A percentile compares a stretch with the other conserved stretches of the same genome.
Conservation (phyloP, 2,329 filamentous ascomycete genomes). For the Ophiocordyceps camponoti-leonardi region DNA sequence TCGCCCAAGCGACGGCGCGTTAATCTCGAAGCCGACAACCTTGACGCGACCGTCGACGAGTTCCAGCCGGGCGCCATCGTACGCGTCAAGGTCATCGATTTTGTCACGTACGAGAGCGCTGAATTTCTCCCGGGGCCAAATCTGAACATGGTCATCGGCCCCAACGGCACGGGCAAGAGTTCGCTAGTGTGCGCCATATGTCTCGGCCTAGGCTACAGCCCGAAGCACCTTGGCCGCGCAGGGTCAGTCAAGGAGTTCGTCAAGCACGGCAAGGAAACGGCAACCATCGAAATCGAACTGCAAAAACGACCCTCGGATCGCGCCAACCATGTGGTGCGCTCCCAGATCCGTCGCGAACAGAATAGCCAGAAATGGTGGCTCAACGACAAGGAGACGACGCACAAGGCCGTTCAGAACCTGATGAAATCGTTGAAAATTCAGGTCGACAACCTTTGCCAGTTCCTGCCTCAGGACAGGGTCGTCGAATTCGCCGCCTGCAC, state of each 20-base stretch:
- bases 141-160: conserved; percentile 95
- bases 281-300: conserved; percentile 81
- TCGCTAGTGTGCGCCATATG: conserved; percentile 95
- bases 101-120: conserved; percentile 86
- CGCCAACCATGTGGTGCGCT: conserved; percentile 55
- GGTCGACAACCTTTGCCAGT: conserved; percentile 95
- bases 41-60: conserved; percentile 6
- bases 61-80: conserved; percentile 73
- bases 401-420: conserved; percentile 49
- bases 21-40: conserved; percentile 3
- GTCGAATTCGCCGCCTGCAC: conserved; percentile 80
- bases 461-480: conserved; percentile 88
- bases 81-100: conserved; percentile 70
- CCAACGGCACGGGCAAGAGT: conserved; percentile 97
- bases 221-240: conserved; percentile 69
- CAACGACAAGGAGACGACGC: conserved; percentile 45
- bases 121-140: conserved; percentile 85
- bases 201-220: conserved; percentile 70
- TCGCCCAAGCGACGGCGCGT: conserved; percentile 20
- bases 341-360: conserved; percentile 65
- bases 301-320: conserved; percentile 41
- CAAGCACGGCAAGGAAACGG: conserved; percentile 67
- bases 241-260: conserved; percentile 79
- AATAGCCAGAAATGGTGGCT: conserved; percentile 68
- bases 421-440: conserved; percentile 68